Conservation (phyloP, 176 grass and related monocot genomes). For the Leersia perrieri region DNA sequence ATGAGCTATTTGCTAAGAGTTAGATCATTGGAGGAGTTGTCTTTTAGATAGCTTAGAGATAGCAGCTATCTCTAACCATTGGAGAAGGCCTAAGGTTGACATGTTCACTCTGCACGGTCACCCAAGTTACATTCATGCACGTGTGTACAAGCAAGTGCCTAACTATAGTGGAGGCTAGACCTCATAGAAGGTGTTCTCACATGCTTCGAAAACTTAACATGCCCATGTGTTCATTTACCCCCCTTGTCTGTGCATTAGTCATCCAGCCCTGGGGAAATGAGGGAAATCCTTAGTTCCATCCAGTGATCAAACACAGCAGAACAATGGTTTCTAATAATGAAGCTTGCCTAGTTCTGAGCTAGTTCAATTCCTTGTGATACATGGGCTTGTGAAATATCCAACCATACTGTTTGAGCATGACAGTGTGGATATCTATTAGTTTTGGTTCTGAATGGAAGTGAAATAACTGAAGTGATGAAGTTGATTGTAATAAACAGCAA, state of each 20-base stretch:
- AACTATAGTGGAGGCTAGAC: background rate
- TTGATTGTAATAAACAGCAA: background rate
- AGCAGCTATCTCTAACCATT: too few species aligned
- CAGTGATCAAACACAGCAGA: background rate
- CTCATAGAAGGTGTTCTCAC: background rate
- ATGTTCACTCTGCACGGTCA: background rate
- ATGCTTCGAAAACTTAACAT: background rate
- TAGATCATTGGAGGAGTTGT: too few species aligned
- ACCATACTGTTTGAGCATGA: background rate
- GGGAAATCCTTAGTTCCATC: background rate
- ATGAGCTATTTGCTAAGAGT: too few species aligned
- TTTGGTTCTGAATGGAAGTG: conserved; percentile 20
- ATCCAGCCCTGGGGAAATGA: background rate
- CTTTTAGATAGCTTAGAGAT: too few species aligned
- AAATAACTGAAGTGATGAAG: background rate
- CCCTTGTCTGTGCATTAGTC: background rate
- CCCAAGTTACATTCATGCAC: background rate
- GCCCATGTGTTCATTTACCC: background rate
- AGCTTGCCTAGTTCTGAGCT: background rate
- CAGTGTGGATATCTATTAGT: background rate
- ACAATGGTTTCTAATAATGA: background rate
- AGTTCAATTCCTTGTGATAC: background rate
- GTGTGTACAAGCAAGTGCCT: background rate
- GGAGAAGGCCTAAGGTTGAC: background rate
- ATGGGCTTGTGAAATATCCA: background rate